Base-by-base conservation (phyloP, 2,329 filamentous ascomycete species). In the Fusarium ramigenum region DNA sequence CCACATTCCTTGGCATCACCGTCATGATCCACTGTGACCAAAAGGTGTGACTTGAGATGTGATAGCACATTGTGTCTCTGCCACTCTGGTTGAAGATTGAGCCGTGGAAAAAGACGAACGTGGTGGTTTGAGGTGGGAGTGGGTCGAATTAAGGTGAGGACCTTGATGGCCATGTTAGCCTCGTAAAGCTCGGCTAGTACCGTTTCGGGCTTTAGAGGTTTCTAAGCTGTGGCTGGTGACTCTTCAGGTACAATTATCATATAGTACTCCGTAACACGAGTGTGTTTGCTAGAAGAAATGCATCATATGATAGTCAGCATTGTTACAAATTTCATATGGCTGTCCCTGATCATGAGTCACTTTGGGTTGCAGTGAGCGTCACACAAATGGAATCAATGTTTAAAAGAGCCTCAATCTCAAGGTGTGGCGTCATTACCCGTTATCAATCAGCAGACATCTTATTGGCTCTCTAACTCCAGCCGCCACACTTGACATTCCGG, bases 61-160 rank as follows among this genome's bases (percentile, higher is more conserved):
- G 23, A 66, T 28, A 58, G 16, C 50, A 50, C 50, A 40, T 39
- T 50, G 12, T 66, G 49, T 49, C 46, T 60, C 34, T n/a, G n/a
- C n/a, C n/a, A n/a, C n/a, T n/a, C n/a, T 39, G 36, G 5, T 36
- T 30, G 25, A 47, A 25, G 34, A 16, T 30, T 19, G 25, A 50
- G 61, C 39, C 11, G 39, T 28, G 25, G 39, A 30, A 59, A 42
- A 54, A 21, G 28, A 37, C 44, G 36, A 59, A 43, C 28, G 28
- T 54, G 53, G 47, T 68, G 65, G 46, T 68, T 54, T 52, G 40
- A 63, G 52, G 59, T 62, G 49, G 57, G 60, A 67, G 75, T 78
- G 76, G 76, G 76, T 78, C 76, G 63, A 52, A 63, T 70, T 75
- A 75, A 77, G 74, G 76, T 77, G 76, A 78, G 76, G 59, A 78